Conservation (phyloP, 2,329 filamentous ascomycete genomes). For the Penicillium sp. region DNA sequence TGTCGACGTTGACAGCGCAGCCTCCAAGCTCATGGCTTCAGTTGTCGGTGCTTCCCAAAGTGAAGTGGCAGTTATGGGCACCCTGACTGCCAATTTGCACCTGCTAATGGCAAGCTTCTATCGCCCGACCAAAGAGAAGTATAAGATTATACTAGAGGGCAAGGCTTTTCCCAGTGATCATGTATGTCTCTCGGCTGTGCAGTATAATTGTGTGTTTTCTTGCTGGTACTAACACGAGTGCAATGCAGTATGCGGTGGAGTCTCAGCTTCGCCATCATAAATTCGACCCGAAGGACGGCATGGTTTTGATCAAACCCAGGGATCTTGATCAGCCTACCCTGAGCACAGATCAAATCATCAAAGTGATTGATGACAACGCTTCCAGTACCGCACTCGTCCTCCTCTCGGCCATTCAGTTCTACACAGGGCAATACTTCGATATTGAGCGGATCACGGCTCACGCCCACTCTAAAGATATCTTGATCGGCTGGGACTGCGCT, state of each 20-base stretch:
- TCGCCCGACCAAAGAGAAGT: constrained; percentile 60
- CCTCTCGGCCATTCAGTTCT: constrained; percentile 86
- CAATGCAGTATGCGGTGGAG: constrained; percentile 69
- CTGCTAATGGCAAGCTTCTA: constrained; percentile 84
- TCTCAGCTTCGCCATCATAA: constrained; percentile 74
- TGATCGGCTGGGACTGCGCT: constrained; percentile 84
- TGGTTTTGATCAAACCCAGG: constrained; percentile 71
- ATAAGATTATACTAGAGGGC: constrained; percentile 85
- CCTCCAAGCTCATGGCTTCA: constrained; percentile 66
- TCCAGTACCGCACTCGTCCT: constrained; percentile 71
- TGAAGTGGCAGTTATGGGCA: constrained; percentile 87
- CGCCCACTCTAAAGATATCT: constrained; percentile 67
- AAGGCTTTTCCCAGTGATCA: constrained; percentile 88
- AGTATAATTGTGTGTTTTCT: neutral
- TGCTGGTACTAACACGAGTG: constrained; percentile 7
- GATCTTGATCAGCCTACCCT: constrained; percentile 56
- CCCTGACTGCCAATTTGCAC: constrained; percentile 77
- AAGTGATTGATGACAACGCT: constrained; percentile 71
- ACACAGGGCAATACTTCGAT: constrained; percentile 85
- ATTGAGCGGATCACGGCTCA: constrained; percentile 75
- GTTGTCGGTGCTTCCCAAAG: constrained; percentile 70
- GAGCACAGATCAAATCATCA: constrained; percentile 67
- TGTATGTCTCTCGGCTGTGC: constrained; percentile 44
- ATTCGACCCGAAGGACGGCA: constrained; percentile 62
- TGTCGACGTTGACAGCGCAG: constrained; percentile 75